phyloP scores from a whole-genome alignment of 192 early-diverging fungal genomes.

The Coemansia sp. region DNA sequence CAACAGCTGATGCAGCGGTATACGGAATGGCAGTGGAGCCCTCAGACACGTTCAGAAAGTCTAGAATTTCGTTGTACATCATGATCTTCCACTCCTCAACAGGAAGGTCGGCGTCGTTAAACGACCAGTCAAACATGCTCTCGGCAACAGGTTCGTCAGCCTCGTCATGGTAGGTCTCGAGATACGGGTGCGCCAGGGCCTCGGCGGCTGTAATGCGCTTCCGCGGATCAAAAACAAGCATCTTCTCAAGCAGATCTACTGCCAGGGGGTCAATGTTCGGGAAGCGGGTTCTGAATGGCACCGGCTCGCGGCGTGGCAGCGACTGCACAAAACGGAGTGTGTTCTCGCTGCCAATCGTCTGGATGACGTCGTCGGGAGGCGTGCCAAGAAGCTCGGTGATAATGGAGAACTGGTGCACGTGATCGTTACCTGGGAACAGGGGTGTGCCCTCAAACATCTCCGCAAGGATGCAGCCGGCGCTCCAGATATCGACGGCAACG shows the following conservation, averaged over 20 bases:
- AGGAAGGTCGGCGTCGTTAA: conserved; percentile 87
- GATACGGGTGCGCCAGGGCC: conserved; percentile 85
- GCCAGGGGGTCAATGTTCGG: conserved; percentile 76
- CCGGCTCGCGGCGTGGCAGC: conserved; percentile 74
- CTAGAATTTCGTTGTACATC: conserved; percentile 85
- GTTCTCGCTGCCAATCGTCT: conserved; percentile 91
- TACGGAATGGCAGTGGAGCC: conserved; percentile 33
- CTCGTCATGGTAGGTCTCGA: conserved; percentile 89
- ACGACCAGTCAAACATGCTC: conserved; percentile 90
- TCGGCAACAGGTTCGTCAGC: conserved; percentile 82
- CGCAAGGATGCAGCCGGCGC: conserved; percentile 90
- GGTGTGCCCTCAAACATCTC: conserved; percentile 97
- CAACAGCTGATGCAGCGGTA: conserved; percentile 8
- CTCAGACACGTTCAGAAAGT: conserved; percentile 65
- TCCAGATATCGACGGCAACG: conserved; percentile 95
- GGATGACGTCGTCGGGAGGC: conserved; percentile 88
- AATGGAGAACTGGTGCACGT: conserved; percentile 95
- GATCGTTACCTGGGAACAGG: conserved; percentile 91
- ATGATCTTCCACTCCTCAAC: conserved; percentile 87
- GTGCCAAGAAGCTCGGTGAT: conserved; percentile 91
- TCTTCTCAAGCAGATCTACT: conserved; percentile 83
- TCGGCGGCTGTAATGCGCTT: conserved; percentile 86
- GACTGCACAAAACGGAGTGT: conserved; percentile 91
- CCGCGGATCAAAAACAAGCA: conserved; percentile 91
- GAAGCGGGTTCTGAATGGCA: conserved; percentile 83